Conservation (phyloP, 768 basidiomycete species). For the Chalciporus pseudorubinellus region DNA sequence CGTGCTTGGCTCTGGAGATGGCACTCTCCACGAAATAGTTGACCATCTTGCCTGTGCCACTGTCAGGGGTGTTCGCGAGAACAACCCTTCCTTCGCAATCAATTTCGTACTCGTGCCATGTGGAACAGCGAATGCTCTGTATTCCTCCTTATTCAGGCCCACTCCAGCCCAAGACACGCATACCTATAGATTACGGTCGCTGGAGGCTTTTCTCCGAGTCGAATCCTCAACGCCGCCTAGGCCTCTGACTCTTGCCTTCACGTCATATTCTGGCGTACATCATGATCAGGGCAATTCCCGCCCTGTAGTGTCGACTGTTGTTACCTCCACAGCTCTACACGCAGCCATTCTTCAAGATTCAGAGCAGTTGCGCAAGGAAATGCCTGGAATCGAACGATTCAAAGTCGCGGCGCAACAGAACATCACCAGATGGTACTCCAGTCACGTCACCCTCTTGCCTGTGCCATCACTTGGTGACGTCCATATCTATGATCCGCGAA, state of each 20-base stretch:
- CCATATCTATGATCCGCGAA: conserved; percentile 58
- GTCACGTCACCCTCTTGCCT: conserved; percentile 56
- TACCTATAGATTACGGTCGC: conserved; percentile 51
- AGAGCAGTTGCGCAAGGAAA: conserved; percentile 62
- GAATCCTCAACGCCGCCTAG: conserved; percentile 25
- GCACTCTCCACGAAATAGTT: conserved; percentile 87
- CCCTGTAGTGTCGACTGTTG: conserved; percentile 64
- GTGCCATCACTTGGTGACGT: conserved; percentile 39
- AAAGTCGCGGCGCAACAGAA: conserved; percentile 81
- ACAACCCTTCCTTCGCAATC: conserved; percentile 25
- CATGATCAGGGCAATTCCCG: conserved; percentile 12
- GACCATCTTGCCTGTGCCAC: conserved; percentile 44
- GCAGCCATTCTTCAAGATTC: conserved; percentile 83
- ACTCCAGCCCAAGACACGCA: conserved; percentile 21
- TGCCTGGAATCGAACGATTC: conserved; percentile 84
- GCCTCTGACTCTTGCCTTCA: conserved; percentile 55
- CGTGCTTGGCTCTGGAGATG: conserved; percentile 82
- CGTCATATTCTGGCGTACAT: conserved; percentile 38
- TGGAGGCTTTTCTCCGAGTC: conserved; percentile 49
- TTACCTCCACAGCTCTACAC: conserved; percentile 83
- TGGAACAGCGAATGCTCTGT: conserved; percentile 94
- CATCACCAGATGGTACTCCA: conserved; percentile 66
- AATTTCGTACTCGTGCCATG: conserved; percentile 60
- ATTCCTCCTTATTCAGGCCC: conserved; percentile 70
- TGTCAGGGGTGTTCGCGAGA: conserved; percentile 19